Conservation (phyloP, 371 early-diverging fungal genomes). For the Mortierella sp. region DNA sequence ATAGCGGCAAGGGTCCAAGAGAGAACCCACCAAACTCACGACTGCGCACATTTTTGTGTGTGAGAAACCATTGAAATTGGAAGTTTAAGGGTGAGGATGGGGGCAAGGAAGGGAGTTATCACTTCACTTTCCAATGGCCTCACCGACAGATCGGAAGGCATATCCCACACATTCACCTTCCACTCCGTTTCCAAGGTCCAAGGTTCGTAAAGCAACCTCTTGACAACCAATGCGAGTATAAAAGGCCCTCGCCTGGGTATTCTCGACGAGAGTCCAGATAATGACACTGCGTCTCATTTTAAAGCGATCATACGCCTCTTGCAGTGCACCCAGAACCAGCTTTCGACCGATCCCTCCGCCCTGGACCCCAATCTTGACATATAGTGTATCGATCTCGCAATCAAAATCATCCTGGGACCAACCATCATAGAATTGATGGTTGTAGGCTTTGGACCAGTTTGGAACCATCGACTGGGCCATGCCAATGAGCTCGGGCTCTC, state of each 20-base stretch:
- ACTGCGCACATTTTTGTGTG: too few species aligned
- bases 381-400: slow-evolving; percentile 50
- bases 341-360: slow-evolving; percentile 50
- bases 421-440: slow-evolving; percentile 33
- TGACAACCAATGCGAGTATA: slow-evolving; percentile 42
- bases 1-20: too few species aligned
- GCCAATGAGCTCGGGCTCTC: slow-evolving; percentile 31
- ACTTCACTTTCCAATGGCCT: slow-evolving; percentile 24
- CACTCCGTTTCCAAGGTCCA: slow-evolving; percentile 21
- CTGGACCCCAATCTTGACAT: slow-evolving; percentile 48
- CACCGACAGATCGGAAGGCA: slow-evolving; percentile 23
- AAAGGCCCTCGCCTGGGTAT: slow-evolving; percentile 30
- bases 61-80: too few species aligned
- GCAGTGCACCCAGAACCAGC: slow-evolving; percentile 33
- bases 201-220: slow-evolving; percentile 23
- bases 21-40: too few species aligned
- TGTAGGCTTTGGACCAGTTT: slow-evolving; percentile 38
- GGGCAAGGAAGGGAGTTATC: neutral
- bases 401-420: slow-evolving; percentile 42
- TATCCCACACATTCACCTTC: slow-evolving; percentile 37
- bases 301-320: slow-evolving; percentile 43
- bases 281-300: slow-evolving; percentile 38
- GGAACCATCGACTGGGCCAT: slow-evolving; percentile 48
- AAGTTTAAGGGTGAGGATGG: too few species aligned
- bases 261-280: slow-evolving; percentile 42